These are phyloP conservation scores for Candida neerlandica DNA, from an alignment of 1,139 yeast genomes.

Conservation along the genomic window DNA sequence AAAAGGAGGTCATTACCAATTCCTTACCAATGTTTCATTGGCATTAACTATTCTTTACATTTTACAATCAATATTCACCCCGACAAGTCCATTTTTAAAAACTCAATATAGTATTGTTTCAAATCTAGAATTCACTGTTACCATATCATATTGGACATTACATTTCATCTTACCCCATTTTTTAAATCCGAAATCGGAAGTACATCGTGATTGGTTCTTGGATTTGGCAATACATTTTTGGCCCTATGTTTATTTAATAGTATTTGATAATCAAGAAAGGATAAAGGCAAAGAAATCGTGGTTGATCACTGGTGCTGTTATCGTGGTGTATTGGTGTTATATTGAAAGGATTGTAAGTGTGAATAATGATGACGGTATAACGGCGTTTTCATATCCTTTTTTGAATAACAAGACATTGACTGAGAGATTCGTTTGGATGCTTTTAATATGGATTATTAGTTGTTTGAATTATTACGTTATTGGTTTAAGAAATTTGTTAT, in stretches of 20 bases:
- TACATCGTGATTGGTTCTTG: slow-evolving; percentile 18
- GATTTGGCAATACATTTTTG: slow-evolving; percentile 27
- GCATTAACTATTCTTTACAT: slow-evolving; percentile 11
- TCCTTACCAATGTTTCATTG: slow-evolving; percentile 57
- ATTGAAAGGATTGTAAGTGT: slow-evolving; percentile 13
- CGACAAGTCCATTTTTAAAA: slow-evolving; percentile 1
- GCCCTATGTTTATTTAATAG: slow-evolving; percentile 21
- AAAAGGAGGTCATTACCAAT: slow-evolving; percentile 63
- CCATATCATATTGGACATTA: slow-evolving; percentile 27
- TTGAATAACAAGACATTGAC: slow-evolving; percentile 15
- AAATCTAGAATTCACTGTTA: slow-evolving; percentile 26
- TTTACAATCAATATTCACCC: slow-evolving; percentile 1
- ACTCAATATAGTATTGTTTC: slow-evolving; percentile 16
- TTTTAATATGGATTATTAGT: slow-evolving; percentile 11
- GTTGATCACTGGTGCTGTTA: slow-evolving; percentile 9
- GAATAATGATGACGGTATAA: slow-evolving; percentile 8
- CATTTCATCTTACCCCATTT: slow-evolving; percentile 20
- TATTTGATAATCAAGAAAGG: slow-evolving; percentile 9
- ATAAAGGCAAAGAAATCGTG: slow-evolving; percentile 4
- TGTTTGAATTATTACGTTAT: slow-evolving; percentile 12
- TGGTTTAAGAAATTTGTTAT: slow-evolving; percentile 7
- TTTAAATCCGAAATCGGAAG: slow-evolving; percentile 21
- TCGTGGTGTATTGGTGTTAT: slow-evolving; percentile 13
- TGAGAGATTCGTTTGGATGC: slow-evolving; percentile 11
- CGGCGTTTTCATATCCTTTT: slow-evolving; percentile 25